Evolutionary conservation across 176 grass and related monocot species (phyloP), one percentile per base, ranked within the genome.

Genomic region (Cenchrus americanus): DNA sequence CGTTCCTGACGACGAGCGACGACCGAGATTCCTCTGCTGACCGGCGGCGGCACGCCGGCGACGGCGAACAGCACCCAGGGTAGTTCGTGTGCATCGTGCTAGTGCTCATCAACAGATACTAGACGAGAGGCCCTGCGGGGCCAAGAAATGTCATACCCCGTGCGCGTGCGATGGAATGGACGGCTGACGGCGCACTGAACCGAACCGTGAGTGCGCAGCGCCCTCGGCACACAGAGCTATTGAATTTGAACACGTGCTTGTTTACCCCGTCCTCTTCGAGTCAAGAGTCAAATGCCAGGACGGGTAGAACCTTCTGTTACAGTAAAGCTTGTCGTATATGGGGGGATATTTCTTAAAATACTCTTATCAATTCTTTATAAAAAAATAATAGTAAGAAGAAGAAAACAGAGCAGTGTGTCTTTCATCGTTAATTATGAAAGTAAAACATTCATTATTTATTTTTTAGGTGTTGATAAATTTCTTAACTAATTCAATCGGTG

Each of bases 31-130:
- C 13, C 9, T 24, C 3, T 1, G 46, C 7, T 50, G 69, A 72
- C 24, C 61, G 13, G 12, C 61, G 61, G 6, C 46, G 69, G 69
- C 7, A 24, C 69, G 69, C 69, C 69, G 69, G 69, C 69, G 69
- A 71, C 44, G 44, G 69, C 13, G 41, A 17, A 55, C 18, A 59
- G 10, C 55, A 10, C 10, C 23, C 21, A 60, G 0, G 8, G 17
- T 19, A 19, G 53, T 55, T 2, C 46, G 10, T 44, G 42, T 48
- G 46, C 46, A 48, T 55, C 19, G 53, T 18, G 52, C 52, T 54
- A 18, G 15, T 54, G 49, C 14, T 53, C 51, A 53, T 53, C 51
- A 18, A 10, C 41, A 5, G 5, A 14, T 50, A n/a, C n/a, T n/a
- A 10, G 12, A 9, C 48, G 27, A 30, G 27, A 50, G 12, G 9